Evolutionary conservation across 306 rosid genomes (phyloP).

Genomic region (Cucumis sativus): Cucumber_9930_V3 NC_026658.2:18313501-18314000

Average conservation of each 20-base stretch:
- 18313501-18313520: not conserved
- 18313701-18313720: not conserved
- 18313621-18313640: not conserved
- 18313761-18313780: not conserved
- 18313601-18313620: not conserved
- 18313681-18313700: not conserved
- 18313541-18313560: not conserved
- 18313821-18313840: not conserved
- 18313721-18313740: not conserved
- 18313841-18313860: not conserved
- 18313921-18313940: not conserved
- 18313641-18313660: not conserved
- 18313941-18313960: not conserved
- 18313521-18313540: not conserved
- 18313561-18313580: not conserved
- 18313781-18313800: not conserved
- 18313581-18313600: not conserved
- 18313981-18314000: not conserved
- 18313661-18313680: not conserved
- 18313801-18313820: not conserved
- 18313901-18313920: not conserved
- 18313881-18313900: not conserved
- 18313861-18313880: not conserved
- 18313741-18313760: not conserved
- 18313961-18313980: too few relatives aligned